Percentiles rank a stretch among this genome's conserved stretches.
phyloP scores from a whole-genome alignment of 2,329 filamentous ascomycete genomes.

The Calonectria pteridis region DNA sequence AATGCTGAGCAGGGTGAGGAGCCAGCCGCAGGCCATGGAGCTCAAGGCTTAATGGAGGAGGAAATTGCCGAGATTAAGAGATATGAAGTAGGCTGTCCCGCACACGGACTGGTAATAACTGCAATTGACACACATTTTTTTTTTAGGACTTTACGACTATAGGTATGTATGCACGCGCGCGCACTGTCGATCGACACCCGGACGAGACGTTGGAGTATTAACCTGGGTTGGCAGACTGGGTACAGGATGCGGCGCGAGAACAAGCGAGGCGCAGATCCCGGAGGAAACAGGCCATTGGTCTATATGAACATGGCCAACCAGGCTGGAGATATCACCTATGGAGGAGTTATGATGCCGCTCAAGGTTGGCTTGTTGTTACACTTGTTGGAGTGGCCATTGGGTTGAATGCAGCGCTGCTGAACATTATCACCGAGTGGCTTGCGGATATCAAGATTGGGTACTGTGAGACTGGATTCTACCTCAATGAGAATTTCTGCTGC shows the following conservation, averaged over 20 bases:
- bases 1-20: conserved; percentile 73
- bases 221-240: conserved; percentile 77
- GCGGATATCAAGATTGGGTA: conserved; percentile 96
- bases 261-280: conserved; percentile 83
- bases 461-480: conserved; percentile 94
- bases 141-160: conserved; percentile 92
- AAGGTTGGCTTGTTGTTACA: conserved; percentile 98
- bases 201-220: conserved; percentile 45
- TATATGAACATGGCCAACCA: conserved; percentile 76
- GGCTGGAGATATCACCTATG: conserved; percentile 86
- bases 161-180: conserved; percentile 59
- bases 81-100: conserved; percentile 76
- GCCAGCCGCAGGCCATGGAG: conserved; percentile 61
- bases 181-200: conserved; percentile 24
- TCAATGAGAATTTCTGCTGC: conserved; percentile 98
- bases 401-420: conserved; percentile 90
- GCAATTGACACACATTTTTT: conserved; percentile 31
- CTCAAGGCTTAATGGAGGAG: conserved; percentile 83
- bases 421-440: conserved; percentile 97
- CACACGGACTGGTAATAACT: conserved; percentile 41
- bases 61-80: conserved; percentile 98
- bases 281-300: conserved; percentile 77
- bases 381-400: conserved; percentile 94
- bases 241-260: conserved; percentile 95
- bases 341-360: conserved; percentile 94